Conservation (phyloP, 1,139 yeast genomes). For the Casaregolazyma lundiana region DNA sequence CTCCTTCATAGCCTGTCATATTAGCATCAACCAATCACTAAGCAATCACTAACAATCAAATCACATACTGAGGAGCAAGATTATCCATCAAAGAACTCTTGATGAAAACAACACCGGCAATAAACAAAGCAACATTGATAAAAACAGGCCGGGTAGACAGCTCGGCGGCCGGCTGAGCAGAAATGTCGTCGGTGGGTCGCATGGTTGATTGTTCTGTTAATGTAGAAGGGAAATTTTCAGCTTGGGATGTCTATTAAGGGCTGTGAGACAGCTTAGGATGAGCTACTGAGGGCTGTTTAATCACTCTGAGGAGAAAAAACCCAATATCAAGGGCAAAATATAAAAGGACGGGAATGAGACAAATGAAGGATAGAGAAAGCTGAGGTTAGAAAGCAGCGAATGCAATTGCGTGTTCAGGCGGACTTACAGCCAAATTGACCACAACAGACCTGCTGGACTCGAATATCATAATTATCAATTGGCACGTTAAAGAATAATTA, state of each 20-base stretch:
- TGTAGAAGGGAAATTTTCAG: not conserved
- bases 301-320: conserved; percentile 14
- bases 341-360: conserved; percentile 23
- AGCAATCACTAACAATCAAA: not conserved
- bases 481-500: too few relatives aligned
- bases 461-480: not conserved
- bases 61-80: conserved; percentile 37
- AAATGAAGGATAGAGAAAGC: conserved; percentile 24
- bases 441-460: not conserved
- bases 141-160: conserved; percentile 26
- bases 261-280: not conserved
- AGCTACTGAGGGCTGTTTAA: not conserved
- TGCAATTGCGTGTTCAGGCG: not conserved
- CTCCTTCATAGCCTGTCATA: too few relatives aligned
- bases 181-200: not conserved
- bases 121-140: conserved; percentile 31
- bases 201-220: not conserved
- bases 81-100: conserved; percentile 38
- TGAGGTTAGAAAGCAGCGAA: conserved; percentile 2
- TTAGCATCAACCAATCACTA: not conserved
- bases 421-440: conserved; percentile 7
- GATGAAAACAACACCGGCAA: conserved; percentile 37
- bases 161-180: conserved; percentile 16
- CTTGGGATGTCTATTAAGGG: too few relatives aligned
- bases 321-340: conserved; percentile 23